These are phyloP conservation scores for Fusarium bactridioides DNA, from an alignment of 2,329 filamentous ascomycete species.

Conservation along the genomic window DNA sequence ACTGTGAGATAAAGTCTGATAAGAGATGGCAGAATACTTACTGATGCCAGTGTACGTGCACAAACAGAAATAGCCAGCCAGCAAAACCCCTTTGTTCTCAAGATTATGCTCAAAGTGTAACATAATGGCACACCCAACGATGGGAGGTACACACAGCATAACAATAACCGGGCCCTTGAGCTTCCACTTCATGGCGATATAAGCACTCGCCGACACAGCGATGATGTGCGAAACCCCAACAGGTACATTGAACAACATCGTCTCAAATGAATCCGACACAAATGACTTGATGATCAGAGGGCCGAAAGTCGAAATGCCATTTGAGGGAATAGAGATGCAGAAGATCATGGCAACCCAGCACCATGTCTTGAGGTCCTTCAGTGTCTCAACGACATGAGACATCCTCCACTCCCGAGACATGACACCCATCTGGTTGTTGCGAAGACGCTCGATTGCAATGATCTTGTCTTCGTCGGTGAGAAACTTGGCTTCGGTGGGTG, in stretches of 20 bases:
- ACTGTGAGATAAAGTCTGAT: slow-evolving; percentile 25
- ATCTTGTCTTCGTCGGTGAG: slow-evolving; percentile 60
- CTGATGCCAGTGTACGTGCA: slow-evolving; percentile 62
- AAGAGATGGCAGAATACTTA: slow-evolving; percentile 36
- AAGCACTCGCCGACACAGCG: slow-evolving; percentile 65
- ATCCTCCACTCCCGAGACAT: slow-evolving; percentile 61
- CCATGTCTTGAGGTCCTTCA: slow-evolving; percentile 67
- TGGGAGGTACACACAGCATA: slow-evolving; percentile 64
- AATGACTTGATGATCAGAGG: slow-evolving; percentile 67
- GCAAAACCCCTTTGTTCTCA: slow-evolving; percentile 56
- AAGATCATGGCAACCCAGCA: slow-evolving; percentile 64
- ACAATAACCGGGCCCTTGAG: slow-evolving; percentile 65
- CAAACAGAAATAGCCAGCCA: slow-evolving; percentile 66
- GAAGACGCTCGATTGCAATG: slow-evolving; percentile 62
- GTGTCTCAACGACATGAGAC: slow-evolving; percentile 61
- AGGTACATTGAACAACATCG: slow-evolving; percentile 68
- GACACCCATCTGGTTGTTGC: slow-evolving; percentile 63
- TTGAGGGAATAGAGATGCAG: slow-evolving; percentile 64
- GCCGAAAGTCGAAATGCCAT: slow-evolving; percentile 66
- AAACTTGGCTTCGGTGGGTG: slow-evolving; percentile 59
- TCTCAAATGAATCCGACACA: slow-evolving; percentile 63
- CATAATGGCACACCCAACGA: slow-evolving; percentile 63
- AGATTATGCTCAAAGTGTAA: slow-evolving; percentile 57
- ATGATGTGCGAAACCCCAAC: slow-evolving; percentile 68
- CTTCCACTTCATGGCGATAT: slow-evolving; percentile 61